Percentiles rank a stretch among this genome's conserved stretches.
phyloP scores from a whole-genome alignment of 192 early-diverging fungal genomes.

The Coemansia sp. region DNA sequence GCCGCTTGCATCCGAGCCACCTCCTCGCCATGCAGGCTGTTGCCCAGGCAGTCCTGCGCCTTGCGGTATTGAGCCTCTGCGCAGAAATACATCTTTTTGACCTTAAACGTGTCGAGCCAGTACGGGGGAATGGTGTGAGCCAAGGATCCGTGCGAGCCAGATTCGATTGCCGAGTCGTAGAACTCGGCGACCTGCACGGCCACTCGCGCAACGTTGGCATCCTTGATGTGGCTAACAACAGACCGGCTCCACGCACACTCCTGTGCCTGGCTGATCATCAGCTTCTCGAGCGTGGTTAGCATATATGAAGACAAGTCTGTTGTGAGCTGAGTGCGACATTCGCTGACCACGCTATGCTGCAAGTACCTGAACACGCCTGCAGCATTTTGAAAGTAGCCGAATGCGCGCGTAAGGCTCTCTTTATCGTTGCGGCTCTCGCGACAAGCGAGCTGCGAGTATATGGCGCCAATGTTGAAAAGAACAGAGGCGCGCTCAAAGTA shows the following conservation, averaged over 20 bases:
- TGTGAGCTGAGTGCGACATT: constrained; percentile 62
- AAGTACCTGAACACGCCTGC: constrained; percentile 74
- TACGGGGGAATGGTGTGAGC: constrained; percentile 52
- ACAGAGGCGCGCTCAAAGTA: constrained; percentile 82
- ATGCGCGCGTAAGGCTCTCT: constrained; percentile 77
- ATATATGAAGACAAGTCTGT: constrained; percentile 66
- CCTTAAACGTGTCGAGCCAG: constrained; percentile 72
- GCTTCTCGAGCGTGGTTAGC: constrained; percentile 61
- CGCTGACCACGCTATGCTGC: constrained; percentile 56
- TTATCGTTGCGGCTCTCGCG: constrained; percentile 63
- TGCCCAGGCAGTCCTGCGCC: constrained; percentile 65
- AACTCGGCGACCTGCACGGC: constrained; percentile 69
- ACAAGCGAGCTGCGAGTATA: constrained; percentile 77
- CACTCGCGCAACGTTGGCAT: constrained; percentile 71
- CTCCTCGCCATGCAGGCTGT: constrained; percentile 81
- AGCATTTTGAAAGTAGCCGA: constrained; percentile 76
- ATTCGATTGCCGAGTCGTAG: constrained; percentile 67
- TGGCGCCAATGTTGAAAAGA: constrained; percentile 81
- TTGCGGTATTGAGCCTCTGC: constrained; percentile 79
- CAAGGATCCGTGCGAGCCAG: constrained; percentile 56
- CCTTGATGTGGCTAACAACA: constrained; percentile 74
- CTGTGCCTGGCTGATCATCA: constrained; percentile 94
- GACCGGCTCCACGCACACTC: constrained; percentile 91
- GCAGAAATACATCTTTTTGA: constrained; percentile 69
- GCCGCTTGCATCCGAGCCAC: constrained; percentile 63